Evolutionary conservation across 805 yeast species (phyloP), one percentile per base, ranked within the genome.

Genomic region (Myxozyma mucilagina): DNA sequence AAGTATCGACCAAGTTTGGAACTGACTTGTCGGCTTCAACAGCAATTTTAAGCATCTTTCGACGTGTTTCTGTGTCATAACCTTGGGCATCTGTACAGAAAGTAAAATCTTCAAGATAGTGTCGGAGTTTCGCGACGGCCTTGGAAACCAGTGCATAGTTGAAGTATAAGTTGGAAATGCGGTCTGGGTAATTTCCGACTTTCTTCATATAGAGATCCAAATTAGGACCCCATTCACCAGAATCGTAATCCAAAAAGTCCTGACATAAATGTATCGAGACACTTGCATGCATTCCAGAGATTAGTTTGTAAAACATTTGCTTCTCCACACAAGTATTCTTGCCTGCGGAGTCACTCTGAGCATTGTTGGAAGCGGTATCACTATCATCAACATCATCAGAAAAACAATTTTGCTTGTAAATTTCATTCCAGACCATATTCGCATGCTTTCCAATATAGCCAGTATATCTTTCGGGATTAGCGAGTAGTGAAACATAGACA

Each of bases 381-480:
- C 34, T 20, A 34, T 35, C 41, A 8, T 31, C 52, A 14, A n/a
- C 43, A 20, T 34, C 55, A 29, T 51, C 60, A 9, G 85, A 84
- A 76, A 92, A 92, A 73, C 97, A 91, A 77, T 92, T 92, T 69
- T 94, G 97, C 47, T 84, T 86, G 74, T 94, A 94, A 34, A 94
- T 91, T 66, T 96, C 90, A 44, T 84, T 80, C 99, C 99, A 94
- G 50, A 94, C 90, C 71, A 87, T 90, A 67, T 87, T 84, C 24
- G 97, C 90, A 70, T 94, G 97, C 53, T 86, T 84, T 35, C 99
- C 99, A 36, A 91, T 88, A 71, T 94, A 94, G 0, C 99, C 99
- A 0, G 99, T 96, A 76, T 89, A 94, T 70, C 98, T 80, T 74
- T 94, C 99, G 0, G 97, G 97, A 71, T 96, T 96, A 57, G 88